Percentiles rank a stretch among this genome's conserved stretches.
Conservation (phyloP, 75 land plant species). For the Larix kaempferi region DNA sequence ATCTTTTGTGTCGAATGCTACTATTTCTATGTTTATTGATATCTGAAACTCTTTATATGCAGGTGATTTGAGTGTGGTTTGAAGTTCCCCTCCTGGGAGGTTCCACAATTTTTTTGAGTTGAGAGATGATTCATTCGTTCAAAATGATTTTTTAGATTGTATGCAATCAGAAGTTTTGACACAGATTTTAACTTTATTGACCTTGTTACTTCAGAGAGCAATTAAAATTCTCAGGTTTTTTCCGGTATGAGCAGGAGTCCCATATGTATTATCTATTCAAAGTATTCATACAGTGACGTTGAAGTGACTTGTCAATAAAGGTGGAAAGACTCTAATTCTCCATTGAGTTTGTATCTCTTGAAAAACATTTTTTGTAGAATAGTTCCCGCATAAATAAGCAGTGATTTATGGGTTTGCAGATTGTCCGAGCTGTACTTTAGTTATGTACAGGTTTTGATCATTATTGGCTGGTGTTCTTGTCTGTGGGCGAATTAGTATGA, state of each 20-base stretch:
- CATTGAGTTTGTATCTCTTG: neutral
- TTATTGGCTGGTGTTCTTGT: too few species aligned
- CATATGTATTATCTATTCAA: neutral
- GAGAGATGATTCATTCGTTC: neutral
- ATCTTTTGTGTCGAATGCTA: neutral
- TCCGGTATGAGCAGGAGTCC: neutral
- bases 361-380: neutral
- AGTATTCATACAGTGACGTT: neutral
- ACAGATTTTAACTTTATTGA: neutral
- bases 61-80: slow-evolving; percentile 10
- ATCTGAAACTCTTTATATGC: neutral
- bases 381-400: neutral
- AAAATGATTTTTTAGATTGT: neutral
- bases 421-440: neutral
- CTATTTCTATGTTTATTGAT: neutral
- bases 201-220: neutral
- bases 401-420: neutral
- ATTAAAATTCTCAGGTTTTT: neutral
- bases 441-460: too few species aligned
- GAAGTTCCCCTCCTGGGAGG: neutral
- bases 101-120: neutral
- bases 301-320: neutral
- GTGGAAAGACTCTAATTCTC: neutral
- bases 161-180: neutral
- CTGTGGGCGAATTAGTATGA: too few species aligned